phyloP scores from a whole-genome alignment of 345 rosid species.

The Acer negundo region DNA sequence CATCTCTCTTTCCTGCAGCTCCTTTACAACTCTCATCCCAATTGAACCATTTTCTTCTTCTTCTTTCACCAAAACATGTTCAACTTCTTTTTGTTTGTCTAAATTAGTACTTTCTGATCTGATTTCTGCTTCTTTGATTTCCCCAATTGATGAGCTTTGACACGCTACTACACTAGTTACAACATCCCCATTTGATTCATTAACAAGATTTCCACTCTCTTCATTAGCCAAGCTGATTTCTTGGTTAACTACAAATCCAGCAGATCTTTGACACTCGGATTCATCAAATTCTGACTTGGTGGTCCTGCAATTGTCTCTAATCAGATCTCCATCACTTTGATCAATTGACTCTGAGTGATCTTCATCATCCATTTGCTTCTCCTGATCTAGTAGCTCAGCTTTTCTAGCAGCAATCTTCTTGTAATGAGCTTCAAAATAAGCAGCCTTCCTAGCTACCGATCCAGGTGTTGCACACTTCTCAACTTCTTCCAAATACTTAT shows the following conservation, averaged over 20 bases:
- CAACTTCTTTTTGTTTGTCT: constrained; percentile 38
- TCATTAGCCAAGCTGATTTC: constrained; percentile 36
- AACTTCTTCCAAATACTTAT: constrained; percentile 95
- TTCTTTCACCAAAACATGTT: constrained; percentile 25
- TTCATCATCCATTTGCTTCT: constrained; percentile 48
- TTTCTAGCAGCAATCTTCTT: constrained; percentile 85
- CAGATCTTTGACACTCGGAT: constrained; percentile 29
- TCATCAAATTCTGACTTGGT: constrained; percentile 28
- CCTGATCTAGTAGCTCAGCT: constrained; percentile 70
- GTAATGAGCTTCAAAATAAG: constrained; percentile 97
- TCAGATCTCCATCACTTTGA: constrained; percentile 35
- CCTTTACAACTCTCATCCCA: constrained; percentile 26
- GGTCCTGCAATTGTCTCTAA: constrained; percentile 14
- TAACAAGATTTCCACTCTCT: constrained; percentile 19
- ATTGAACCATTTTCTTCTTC: constrained; percentile 19
- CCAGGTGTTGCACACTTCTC: constrained; percentile 96
- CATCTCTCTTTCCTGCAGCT: constrained; percentile 36
- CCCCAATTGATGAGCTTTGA: constrained; percentile 39
- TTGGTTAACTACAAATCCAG: constrained; percentile 38
- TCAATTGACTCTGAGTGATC: constrained; percentile 23
- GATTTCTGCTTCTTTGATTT: constrained; percentile 32
- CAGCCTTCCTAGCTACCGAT: constrained; percentile 93
- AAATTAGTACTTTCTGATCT: constrained; percentile 17
- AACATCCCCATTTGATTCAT: constrained; percentile 40
- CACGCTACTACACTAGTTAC: constrained; percentile 33